Base-by-base conservation (phyloP, 169 alveolate species). In the Cyclospora cayetanensis region DNA sequence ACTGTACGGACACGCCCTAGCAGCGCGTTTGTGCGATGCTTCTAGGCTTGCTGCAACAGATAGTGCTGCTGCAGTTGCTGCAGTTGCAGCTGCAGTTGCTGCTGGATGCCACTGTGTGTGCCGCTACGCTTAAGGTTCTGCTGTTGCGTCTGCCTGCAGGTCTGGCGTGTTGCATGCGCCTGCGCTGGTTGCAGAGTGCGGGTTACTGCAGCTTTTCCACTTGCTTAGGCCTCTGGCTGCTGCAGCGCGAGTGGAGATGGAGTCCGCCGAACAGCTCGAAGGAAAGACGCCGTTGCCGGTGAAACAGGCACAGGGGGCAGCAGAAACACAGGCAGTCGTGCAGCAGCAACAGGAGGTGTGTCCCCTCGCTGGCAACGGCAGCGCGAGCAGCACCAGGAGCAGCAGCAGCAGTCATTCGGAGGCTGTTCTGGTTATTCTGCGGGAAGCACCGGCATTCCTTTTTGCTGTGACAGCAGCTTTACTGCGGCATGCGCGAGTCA, bases 131-230 rank as follows among this genome's bases (percentile, higher is more conserved):
- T 27, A 29, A 60, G 70, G 37, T 50, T 31, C 41, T 0, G 15
- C 76, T 22, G 55, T 20, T 53, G 55, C 25, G 29, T 50, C 9
- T 20, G 29, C 42, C 12, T 31, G 87, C 87, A 77, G 87, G 87
- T 77, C 87, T 11, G 87, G 68, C 5, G 42, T 77, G 1, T 15
- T 77, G 37, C 68, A 77, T 29, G 87, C 87, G 9, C 87, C 87
- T 5, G 42, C 46, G 42, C 27, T 77, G 60, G 42, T 68, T 11
- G 87, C 68, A 15, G 87, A 77, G 60, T 77, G 87, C 34, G 87
- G 87, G 46, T 52, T 77, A 52, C 41, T 77, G 53, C 87, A 77
- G 70, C 87, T 77, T 27, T 77, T 77, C 20, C 87, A 77, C 27
- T 43, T 77, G 65, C 41, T 77, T 42, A 39, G 70, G 68, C 87